Evolutionary conservation across 345 rosid species (phyloP).

Genomic region (Camelina sativa): DNA sequence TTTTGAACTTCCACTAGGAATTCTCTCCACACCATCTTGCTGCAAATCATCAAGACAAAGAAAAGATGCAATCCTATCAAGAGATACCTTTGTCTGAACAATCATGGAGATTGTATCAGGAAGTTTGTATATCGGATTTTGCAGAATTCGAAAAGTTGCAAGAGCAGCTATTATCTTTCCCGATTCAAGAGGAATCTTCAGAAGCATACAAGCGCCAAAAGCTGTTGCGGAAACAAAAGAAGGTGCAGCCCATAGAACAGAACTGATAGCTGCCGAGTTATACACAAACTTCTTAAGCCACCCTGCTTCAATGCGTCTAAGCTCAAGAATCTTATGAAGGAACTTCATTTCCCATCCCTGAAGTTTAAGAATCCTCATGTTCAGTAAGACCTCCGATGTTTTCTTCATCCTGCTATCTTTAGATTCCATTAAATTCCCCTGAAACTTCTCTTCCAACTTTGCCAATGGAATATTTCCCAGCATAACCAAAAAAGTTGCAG

Average conservation of each 20-base stretch:
- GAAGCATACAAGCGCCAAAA: slow-evolving; percentile 62
- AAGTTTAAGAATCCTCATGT: slow-evolving; percentile 78
- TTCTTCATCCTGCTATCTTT: slow-evolving; percentile 71
- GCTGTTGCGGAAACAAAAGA: slow-evolving; percentile 64
- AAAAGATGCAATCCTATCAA: slow-evolving; percentile 66
- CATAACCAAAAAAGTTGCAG: slow-evolving; percentile 60
- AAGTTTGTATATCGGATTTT: slow-evolving; percentile 60
- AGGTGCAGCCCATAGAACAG: slow-evolving; percentile 68
- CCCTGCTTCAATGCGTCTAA: slow-evolving; percentile 55
- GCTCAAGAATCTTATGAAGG: slow-evolving; percentile 55
- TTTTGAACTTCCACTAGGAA: slow-evolving; percentile 50
- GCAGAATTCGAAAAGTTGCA: slow-evolving; percentile 71
- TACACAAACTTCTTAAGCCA: slow-evolving; percentile 66
- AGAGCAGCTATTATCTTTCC: slow-evolving; percentile 78
- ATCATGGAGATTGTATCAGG: slow-evolving; percentile 70
- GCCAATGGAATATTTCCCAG: slow-evolving; percentile 60
- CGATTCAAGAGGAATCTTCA: slow-evolving; percentile 64
- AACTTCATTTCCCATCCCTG: slow-evolving; percentile 76
- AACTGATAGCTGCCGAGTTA: slow-evolving; percentile 52
- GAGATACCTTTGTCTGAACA: slow-evolving; percentile 72
- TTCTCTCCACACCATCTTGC: slow-evolving; percentile 51
- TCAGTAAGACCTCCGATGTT: slow-evolving; percentile 64
- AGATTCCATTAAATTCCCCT: slow-evolving; percentile 65
- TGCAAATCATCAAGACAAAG: slow-evolving; percentile 63
- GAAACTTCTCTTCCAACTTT: slow-evolving; percentile 60